Conservation (phyloP, 2,329 filamentous ascomycete genomes). For the Verticillium nubilum region DNA sequence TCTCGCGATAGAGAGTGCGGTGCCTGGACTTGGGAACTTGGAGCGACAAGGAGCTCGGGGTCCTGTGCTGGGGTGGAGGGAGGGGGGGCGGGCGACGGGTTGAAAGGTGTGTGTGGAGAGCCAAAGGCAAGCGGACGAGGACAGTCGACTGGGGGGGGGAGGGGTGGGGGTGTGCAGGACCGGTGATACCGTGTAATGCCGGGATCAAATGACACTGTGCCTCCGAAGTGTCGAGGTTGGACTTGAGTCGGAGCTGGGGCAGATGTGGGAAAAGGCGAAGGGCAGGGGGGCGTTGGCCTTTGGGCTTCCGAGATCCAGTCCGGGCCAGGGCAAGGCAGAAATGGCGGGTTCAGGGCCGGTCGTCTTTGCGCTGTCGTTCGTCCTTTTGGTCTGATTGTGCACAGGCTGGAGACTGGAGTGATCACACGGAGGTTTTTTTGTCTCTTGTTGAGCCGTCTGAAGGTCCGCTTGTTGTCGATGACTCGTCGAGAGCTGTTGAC, state of each 20-base stretch:
- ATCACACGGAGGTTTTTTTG: not conserved
- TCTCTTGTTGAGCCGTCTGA: not conserved
- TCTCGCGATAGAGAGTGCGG: slow-evolving; percentile 20
- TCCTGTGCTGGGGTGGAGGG: slow-evolving; percentile 13
- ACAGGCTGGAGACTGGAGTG: not conserved
- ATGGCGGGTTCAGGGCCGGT: not conserved
- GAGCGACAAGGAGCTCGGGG: slow-evolving; percentile 23
- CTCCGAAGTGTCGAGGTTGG: not conserved
- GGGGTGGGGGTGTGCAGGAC: slow-evolving; percentile 5
- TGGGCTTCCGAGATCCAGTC: not conserved
- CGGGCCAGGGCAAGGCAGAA: not conserved
- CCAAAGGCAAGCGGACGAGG: slow-evolving; percentile 9
- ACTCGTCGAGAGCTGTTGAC: slow-evolving; percentile 3
- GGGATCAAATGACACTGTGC: slow-evolving; percentile 1
- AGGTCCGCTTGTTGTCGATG: not conserved
- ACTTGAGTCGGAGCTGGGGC: not conserved
- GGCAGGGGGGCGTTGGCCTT: slow-evolving; percentile 13
- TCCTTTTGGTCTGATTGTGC: not conserved
- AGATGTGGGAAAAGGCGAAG: slow-evolving; percentile 7
- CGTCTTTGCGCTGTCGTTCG: not conserved
- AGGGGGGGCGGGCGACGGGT: slow-evolving; percentile 6
- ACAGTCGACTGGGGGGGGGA: slow-evolving; percentile 9
- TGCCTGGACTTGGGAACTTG: slow-evolving; percentile 36
- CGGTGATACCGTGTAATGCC: slow-evolving; percentile 2
- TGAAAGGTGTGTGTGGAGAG: slow-evolving; percentile 5